Conservation (phyloP, 176 grass and related monocot genomes). For the Calamus simplicifolius region DNA sequence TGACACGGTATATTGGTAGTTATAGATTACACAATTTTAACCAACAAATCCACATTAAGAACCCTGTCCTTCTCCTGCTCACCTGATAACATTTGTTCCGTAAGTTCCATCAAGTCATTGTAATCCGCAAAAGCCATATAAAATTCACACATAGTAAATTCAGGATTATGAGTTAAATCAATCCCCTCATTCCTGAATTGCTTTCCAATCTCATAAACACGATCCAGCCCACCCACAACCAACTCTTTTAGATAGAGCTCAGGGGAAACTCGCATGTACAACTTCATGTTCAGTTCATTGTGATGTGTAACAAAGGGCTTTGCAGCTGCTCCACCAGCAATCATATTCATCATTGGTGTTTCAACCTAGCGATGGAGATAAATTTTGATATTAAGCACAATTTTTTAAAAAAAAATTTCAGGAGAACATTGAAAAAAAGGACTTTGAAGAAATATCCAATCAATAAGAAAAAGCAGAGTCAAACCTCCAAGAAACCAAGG, state of each 20-base stretch:
- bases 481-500: conserved; percentile 84
- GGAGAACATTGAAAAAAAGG: background rate
- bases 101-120: conserved; percentile 71
- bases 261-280: conserved; percentile 95
- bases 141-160: conserved; percentile 95
- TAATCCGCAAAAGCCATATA: conserved; percentile 99
- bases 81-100: conserved; percentile 87
- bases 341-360: conserved; percentile 99
- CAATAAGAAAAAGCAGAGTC: too few relatives aligned
- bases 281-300: conserved; percentile 92
- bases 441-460: too few relatives aligned
- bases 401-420: too few relatives aligned
- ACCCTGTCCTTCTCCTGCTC: background rate
- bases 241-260: conserved; percentile 91
- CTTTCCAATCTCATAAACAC: conserved; percentile 99
- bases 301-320: conserved; percentile 73
- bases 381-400: conserved; percentile 18
- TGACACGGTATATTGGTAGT: too few relatives aligned
- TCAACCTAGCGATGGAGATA: conserved; percentile 42
- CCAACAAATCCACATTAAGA: too few relatives aligned
- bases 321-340: conserved; percentile 86
- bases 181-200: conserved; percentile 99
- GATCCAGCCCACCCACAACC: conserved; percentile 82
- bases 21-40: too few relatives aligned
- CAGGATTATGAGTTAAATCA: conserved; percentile 98